phyloP scores from a whole-genome alignment of 176 grass and related monocot species.

The Zea mays region DNA sequence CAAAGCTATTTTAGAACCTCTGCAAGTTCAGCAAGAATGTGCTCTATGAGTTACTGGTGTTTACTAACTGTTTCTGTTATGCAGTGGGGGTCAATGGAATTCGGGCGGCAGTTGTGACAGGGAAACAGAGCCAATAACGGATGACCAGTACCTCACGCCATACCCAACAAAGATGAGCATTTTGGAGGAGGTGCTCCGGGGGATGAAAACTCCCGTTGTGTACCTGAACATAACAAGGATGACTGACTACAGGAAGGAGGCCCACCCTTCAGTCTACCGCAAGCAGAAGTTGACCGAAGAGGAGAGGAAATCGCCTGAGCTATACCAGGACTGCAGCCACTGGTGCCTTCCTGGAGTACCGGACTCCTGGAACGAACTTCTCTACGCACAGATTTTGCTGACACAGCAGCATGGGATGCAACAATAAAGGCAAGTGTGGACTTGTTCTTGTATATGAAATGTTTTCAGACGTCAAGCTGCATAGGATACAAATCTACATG shows the following conservation, averaged over 20 bases:
- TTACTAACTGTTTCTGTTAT: constrained; percentile 14
- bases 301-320: constrained; percentile 48
- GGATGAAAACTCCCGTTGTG: constrained; percentile 70
- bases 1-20: not conserved
- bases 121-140: constrained; percentile 76
- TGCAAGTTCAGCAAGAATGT: not conserved
- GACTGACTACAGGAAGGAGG: constrained; percentile 97
- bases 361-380: constrained; percentile 91
- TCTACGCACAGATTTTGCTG: constrained; percentile 75
- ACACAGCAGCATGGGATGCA: constrained; percentile 48
- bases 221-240: constrained; percentile 95
- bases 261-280: constrained; percentile 83
- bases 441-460: constrained; percentile 48
- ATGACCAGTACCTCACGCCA: constrained; percentile 58
- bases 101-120: constrained; percentile 83
- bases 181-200: constrained; percentile 71
- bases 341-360: constrained; percentile 98
- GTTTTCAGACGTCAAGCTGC: constrained; percentile 35
- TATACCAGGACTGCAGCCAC: constrained; percentile 90
- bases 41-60: not conserved
- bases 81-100: constrained; percentile 92
- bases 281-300: constrained; percentile 56
- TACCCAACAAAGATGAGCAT: constrained; percentile 67
- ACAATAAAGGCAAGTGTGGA: constrained; percentile 54
- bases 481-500: constrained; percentile 27